Evolutionary conservation across 2,329 filamentous ascomycete species (phyloP).

Genomic region (Helotiales sp.): DNA sequence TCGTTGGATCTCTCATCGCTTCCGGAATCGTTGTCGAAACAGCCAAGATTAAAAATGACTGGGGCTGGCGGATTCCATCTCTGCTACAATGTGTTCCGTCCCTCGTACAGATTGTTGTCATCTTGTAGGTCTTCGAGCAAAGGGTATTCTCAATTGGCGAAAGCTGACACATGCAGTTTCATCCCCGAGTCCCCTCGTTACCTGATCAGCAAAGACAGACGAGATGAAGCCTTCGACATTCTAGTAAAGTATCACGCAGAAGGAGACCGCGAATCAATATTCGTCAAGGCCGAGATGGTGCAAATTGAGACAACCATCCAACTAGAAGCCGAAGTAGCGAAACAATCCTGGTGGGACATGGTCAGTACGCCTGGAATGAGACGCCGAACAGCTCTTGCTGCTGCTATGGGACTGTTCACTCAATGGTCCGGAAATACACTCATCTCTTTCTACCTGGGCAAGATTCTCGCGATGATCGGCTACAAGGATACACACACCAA

Average conservation of each 20-base stretch:
- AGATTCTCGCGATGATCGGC: conserved; percentile 54
- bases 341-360: conserved; percentile 58
- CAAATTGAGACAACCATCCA: conserved; percentile 64
- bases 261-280: conserved; percentile 54
- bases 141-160: not conserved
- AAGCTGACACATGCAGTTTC: conserved; percentile 39
- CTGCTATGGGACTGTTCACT: conserved; percentile 57
- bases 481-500: conserved; percentile 49
- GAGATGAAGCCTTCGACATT: conserved; percentile 61
- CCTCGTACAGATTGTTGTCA: conserved; percentile 33
- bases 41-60: conserved; percentile 47
- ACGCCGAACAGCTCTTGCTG: conserved; percentile 53
- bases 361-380: conserved; percentile 56
- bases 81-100: conserved; percentile 46
- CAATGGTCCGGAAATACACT: conserved; percentile 57
- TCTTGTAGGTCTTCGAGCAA: conserved; percentile 27
- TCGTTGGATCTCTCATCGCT: conserved; percentile 51
- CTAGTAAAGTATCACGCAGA: conserved; percentile 59
- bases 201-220: conserved; percentile 60
- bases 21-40: conserved; percentile 52
- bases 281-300: conserved; percentile 63
- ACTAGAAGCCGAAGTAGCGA: conserved; percentile 58
- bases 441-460: conserved; percentile 52
- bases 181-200: conserved; percentile 63
- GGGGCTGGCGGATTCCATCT: conserved; percentile 50